Conservation (phyloP, 441 rosid species). For the Populus hybrid region DNA sequence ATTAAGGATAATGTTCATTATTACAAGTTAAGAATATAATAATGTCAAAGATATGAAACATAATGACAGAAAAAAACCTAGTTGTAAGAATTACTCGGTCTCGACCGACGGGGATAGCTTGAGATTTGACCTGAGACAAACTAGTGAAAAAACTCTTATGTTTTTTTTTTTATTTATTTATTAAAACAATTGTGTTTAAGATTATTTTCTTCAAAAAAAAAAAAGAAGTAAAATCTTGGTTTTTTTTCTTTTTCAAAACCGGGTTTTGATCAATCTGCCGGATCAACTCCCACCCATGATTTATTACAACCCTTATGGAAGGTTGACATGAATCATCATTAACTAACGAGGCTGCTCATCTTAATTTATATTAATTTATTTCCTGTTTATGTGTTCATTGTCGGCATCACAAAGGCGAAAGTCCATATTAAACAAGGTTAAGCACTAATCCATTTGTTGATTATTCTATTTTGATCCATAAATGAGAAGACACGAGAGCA, state of each 20-base stretch:
- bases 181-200: too few relatives aligned
- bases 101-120: too few relatives aligned
- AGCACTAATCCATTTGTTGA: not conserved
- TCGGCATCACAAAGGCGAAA: not conserved
- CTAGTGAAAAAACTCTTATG: too few relatives aligned
- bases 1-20: too few relatives aligned
- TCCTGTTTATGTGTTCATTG: not conserved
- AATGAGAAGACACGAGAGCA: not conserved
- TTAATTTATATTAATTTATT: too few relatives aligned
- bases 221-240: too few relatives aligned
- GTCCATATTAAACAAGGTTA: not conserved
- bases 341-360: not conserved
- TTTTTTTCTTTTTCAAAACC: not conserved
- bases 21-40: too few relatives aligned
- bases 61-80: too few relatives aligned
- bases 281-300: not conserved
- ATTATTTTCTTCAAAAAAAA: too few relatives aligned
- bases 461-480: not conserved
- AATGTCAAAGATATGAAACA: too few relatives aligned
- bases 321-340: not conserved
- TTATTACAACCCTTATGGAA: not conserved
- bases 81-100: too few relatives aligned
- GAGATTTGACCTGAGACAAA: rapidly evolving
- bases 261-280: not conserved
- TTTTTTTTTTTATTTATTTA: too few relatives aligned